Evolutionary conservation across 2,329 filamentous ascomycete species (phyloP), one percentile per base, ranked within the genome.

Genomic region (Exophiala spinifera): DNA sequence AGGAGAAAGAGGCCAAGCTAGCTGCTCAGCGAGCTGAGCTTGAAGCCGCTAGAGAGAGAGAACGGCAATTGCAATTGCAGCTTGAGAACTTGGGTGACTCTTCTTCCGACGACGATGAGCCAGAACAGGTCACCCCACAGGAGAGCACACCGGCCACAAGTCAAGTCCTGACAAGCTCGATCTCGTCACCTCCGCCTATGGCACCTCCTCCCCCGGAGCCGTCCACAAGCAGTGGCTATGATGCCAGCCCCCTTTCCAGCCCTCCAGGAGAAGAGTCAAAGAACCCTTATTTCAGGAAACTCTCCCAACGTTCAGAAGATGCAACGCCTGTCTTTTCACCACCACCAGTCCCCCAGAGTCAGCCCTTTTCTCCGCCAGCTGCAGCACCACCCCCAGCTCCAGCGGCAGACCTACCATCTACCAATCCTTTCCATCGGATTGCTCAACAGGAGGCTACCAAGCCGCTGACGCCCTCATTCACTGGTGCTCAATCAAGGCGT

Each of bases 391-490:
- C 68, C 70, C 20, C 70, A 70, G 19, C 69, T 69, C 63, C 76
- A 65, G 62, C 67, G 25, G 50, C 69, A 25, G 72, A 81, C 31
- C 79, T 85, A 44, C 79, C 82, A 20, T 91, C 89, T n/a, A 97
- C 89, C 8, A 99, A 99, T 68, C 94, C 94, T 3, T 99, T 97
- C 84, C 89, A 95, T 70, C 88, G 91, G 53, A 83, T 95, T 68
- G 84, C 87, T 4, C 78, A 82, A 66, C 66, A 73, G 46, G 70
- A 75, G 72, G 56, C 70, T 68, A 44, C 69, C 72, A 77, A 71
- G 62, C 75, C 74, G 55, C 76, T 82, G 6, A 76, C 80, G n/a
- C 68, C 77, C 53, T 68, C 76, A 56, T 69, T 78, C 47, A 65
- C 70, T 31, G 72, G 71, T 40, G 71, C 68, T 46, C 73, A 72